phyloP scores from a whole-genome alignment of 169 alveolate genomes.

The Blepharisma undulans region DNA sequence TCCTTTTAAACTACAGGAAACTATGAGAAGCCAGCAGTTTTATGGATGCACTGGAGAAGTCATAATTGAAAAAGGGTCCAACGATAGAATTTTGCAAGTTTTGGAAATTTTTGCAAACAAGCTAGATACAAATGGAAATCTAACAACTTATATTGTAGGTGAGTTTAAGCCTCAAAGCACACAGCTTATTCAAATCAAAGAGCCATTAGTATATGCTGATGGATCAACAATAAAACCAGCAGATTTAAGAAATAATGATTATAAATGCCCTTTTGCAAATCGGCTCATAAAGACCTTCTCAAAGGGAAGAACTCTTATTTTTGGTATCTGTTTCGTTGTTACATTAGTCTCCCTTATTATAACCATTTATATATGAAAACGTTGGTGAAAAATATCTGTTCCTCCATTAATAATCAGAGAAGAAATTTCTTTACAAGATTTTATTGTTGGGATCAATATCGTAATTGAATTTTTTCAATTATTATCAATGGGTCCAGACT shows the following conservation, averaged over 20 bases:
- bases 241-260: neutral
- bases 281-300: neutral
- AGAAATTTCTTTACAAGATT: neutral
- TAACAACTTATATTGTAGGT: neutral
- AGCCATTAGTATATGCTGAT: neutral
- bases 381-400: neutral
- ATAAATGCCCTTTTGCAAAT: neutral
- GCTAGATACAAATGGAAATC: neutral
- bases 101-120: neutral
- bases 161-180: neutral
- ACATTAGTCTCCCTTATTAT: neutral
- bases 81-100: neutral
- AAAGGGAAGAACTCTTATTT: neutral
- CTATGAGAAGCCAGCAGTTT: neutral
- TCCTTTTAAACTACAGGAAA: neutral
- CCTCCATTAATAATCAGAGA: too few species aligned
- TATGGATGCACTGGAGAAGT: conserved; percentile 18
- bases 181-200: neutral
- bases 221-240: neutral
- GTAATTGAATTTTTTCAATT: conserved; percentile 11
- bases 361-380: neutral
- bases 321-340: neutral
- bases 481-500: neutral
- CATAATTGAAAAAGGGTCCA: neutral
- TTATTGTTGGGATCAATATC: neutral